phyloP scores from a whole-genome alignment of 1,139 yeast species.

The Blastobotrys aristatus region DNA sequence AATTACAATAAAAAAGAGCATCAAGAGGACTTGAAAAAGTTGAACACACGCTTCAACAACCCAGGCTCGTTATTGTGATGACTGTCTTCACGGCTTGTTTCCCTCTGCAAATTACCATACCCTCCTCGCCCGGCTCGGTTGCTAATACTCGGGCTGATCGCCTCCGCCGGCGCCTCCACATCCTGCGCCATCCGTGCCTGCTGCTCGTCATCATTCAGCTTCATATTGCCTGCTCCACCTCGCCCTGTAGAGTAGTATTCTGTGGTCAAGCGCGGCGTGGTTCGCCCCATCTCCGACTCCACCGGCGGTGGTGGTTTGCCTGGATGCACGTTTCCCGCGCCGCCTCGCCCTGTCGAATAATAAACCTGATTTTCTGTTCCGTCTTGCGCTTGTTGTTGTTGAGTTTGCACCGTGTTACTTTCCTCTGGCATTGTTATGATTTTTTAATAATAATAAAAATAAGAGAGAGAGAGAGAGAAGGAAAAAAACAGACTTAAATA shows the following conservation, averaged over 20 bases:
- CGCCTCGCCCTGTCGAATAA: conserved; percentile 73
- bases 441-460: too few relatives aligned
- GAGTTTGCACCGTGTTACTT: background rate
- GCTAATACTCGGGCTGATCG: conserved; percentile 19
- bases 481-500: too few relatives aligned
- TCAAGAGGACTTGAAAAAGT: conserved; percentile 10
- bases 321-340: conserved; percentile 64
- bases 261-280: conserved; percentile 56
- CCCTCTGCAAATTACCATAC: conserved; percentile 32
- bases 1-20: too few relatives aligned
- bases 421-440: background rate
- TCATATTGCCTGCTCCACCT: conserved; percentile 80
- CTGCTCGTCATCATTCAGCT: conserved; percentile 56
- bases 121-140: conserved; percentile 38
- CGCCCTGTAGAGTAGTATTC: conserved; percentile 68
- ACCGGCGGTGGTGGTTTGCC: conserved; percentile 46
- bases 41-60: conserved; percentile 18
- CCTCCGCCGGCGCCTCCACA: conserved; percentile 42
- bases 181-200: conserved; percentile 65
- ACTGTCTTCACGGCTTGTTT: conserved; percentile 12
- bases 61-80: conserved; percentile 14
- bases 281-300: conserved; percentile 43
- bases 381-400: background rate
- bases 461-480: background rate
- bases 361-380: conserved; percentile 11